These are phyloP conservation scores for Priceomyces carsonii DNA, from an alignment of 805 yeast genomes.

Conservation along the genomic window DNA sequence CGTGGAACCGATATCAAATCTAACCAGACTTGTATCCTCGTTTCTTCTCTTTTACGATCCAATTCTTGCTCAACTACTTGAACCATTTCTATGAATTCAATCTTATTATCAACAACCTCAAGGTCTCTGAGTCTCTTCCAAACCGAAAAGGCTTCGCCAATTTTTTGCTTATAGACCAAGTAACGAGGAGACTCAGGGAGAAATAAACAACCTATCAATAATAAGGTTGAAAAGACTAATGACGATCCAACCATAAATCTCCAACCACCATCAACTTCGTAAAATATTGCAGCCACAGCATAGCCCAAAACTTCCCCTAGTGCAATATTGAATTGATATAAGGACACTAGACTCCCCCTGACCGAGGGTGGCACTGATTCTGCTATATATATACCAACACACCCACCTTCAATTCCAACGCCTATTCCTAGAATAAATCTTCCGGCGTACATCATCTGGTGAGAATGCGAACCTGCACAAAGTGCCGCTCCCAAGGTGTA, in stretches of 20 bases:
- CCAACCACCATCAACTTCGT: slow-evolving; percentile 59
- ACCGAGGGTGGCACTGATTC: slow-evolving; percentile 60
- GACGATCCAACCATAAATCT: slow-evolving; percentile 67
- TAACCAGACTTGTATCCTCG: slow-evolving; percentile 40
- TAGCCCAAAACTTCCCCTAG: slow-evolving; percentile 67
- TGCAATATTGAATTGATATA: slow-evolving; percentile 66
- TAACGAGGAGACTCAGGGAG: slow-evolving; percentile 66
- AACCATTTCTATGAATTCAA: slow-evolving; percentile 60
- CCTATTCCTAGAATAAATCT: slow-evolving; percentile 63
- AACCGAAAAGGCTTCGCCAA: slow-evolving; percentile 53
- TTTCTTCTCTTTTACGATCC: slow-evolving; percentile 36
- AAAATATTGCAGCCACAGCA: slow-evolving; percentile 63
- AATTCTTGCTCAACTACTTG: slow-evolving; percentile 51
- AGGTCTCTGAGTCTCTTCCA: slow-evolving; percentile 60
- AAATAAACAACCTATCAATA: slow-evolving; percentile 52
- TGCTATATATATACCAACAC: slow-evolving; percentile 61
- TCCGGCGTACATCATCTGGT: slow-evolving; percentile 47
- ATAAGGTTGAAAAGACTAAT: slow-evolving; percentile 53
- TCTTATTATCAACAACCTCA: slow-evolving; percentile 38
- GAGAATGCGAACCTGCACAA: slow-evolving; percentile 47
- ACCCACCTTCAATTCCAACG: slow-evolving; percentile 66
- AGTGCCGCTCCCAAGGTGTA: slow-evolving; percentile 62
- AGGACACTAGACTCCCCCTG: slow-evolving; percentile 56
- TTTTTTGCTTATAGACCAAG: slow-evolving; percentile 50
- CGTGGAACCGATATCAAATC: slow-evolving; percentile 58